Conservation (phyloP, 192 early-diverging fungal genomes). For the Gaertneriomyces semiglobifer region DNA sequence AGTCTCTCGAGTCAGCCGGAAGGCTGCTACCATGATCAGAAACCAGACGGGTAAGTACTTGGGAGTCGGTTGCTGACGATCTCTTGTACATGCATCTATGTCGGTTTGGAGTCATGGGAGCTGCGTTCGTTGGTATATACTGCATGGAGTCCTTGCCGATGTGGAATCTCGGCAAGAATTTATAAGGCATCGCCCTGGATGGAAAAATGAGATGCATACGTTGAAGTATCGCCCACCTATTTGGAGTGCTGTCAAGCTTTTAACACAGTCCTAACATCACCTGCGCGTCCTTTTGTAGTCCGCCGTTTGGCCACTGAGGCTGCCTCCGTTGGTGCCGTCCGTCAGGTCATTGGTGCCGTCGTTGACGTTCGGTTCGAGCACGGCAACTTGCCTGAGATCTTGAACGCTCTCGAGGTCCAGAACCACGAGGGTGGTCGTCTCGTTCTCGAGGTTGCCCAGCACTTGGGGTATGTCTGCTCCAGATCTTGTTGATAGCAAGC, state of each 20-base stretch:
- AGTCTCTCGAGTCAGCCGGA: constrained; percentile 24
- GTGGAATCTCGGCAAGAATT: not conserved
- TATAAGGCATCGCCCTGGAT: not conserved
- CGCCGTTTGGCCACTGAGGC: constrained; percentile 42
- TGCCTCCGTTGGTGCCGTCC: constrained; percentile 67
- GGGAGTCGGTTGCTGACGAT: not conserved
- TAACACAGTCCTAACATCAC: not conserved
- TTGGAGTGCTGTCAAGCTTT: not conserved
- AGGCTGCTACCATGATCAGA: constrained; percentile 22
- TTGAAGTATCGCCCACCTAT: not conserved
- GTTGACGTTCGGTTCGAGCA: constrained; percentile 96
- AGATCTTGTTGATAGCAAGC: not conserved
- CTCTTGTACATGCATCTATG: not conserved
- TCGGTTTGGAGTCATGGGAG: not conserved
- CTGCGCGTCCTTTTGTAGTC: constrained; percentile 7
- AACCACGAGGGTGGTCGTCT: constrained; percentile 73
- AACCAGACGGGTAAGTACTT: constrained; percentile 20
- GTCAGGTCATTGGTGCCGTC: constrained; percentile 96
- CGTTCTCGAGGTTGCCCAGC: constrained; percentile 94
- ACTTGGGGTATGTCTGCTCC: constrained; percentile 68
- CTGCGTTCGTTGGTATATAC: not conserved
- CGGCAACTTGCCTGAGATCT: constrained; percentile 85
- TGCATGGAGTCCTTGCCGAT: not conserved
- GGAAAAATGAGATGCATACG: not conserved
- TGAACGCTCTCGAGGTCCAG: constrained; percentile 95